Conservation (phyloP, 345 rosid genomes). For the Ceriops zippeliana region DNA sequence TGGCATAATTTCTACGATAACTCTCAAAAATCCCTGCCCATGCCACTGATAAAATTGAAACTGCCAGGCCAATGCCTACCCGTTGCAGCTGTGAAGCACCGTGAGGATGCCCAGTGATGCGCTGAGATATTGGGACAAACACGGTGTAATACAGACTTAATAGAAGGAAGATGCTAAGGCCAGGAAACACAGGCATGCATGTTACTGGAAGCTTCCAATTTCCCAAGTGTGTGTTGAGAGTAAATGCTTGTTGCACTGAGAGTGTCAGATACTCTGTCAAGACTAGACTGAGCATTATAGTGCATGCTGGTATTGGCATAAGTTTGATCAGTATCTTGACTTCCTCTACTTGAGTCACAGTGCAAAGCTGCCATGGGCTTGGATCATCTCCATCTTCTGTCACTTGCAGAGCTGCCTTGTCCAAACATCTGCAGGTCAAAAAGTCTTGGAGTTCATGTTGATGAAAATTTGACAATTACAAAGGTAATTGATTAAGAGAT, state of each 20-base stretch:
- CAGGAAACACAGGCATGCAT: constrained; percentile 90
- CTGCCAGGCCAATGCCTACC: constrained; percentile 72
- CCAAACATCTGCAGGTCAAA: constrained; percentile 54
- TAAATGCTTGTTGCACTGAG: constrained; percentile 84
- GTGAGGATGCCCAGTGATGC: constrained; percentile 76
- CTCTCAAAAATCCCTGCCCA: constrained; percentile 80
- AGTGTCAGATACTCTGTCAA: constrained; percentile 81
- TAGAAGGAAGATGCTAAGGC: constrained; percentile 76
- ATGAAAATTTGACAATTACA: no score
- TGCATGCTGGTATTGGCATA: constrained; percentile 75
- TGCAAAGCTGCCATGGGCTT: constrained; percentile 84
- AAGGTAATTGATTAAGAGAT: no score
- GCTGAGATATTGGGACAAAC: constrained; percentile 69
- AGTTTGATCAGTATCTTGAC: constrained; percentile 75
- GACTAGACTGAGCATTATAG: constrained; percentile 57
- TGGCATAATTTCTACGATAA: constrained; percentile 66
- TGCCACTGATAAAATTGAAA: constrained; percentile 61
- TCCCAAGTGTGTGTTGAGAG: constrained; percentile 69
- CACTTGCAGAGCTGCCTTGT: constrained; percentile 79
- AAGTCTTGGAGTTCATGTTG: no score
- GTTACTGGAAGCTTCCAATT: constrained; percentile 77
- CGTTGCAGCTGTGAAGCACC: constrained; percentile 97
- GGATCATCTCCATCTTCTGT: constrained; percentile 70
- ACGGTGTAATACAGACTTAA: constrained; percentile 64
- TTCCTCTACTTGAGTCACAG: constrained; percentile 93